Percentiles rank a stretch among this genome's conserved stretches.
Conservation (phyloP, 768 basidiomycete species). For the Trametes cinnabarina region DNA sequence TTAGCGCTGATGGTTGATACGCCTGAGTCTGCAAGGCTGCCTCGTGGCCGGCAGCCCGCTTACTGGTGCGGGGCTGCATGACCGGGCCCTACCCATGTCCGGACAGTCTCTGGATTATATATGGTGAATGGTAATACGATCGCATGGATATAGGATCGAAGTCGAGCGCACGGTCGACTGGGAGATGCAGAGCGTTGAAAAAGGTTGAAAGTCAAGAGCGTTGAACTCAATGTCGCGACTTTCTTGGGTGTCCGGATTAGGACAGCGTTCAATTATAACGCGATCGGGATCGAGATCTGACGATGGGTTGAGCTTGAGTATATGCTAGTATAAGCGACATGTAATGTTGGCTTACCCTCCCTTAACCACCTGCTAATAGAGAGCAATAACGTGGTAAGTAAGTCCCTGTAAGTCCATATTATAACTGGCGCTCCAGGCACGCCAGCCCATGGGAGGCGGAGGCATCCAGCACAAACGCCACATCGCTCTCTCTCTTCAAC, state of each 20-base stretch:
- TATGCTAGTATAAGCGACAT: too few relatives aligned
- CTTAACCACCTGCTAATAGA: background rate
- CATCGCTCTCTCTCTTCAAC: background rate
- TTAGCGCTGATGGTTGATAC: slow-evolving; percentile 18
- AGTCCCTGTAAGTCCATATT: background rate
- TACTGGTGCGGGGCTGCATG: background rate
- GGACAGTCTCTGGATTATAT: background rate
- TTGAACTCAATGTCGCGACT: background rate
- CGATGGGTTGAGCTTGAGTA: too few relatives aligned
- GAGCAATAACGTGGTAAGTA: background rate
- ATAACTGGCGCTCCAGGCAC: background rate
- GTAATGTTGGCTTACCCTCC: too few relatives aligned
- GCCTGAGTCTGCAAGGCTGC: background rate
- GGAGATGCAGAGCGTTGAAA: background rate
- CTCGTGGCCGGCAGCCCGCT: slow-evolving; percentile 6
- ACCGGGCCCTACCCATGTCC: background rate
- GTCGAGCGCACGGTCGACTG: background rate
- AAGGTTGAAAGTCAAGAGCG: background rate
- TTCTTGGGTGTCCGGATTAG: background rate
- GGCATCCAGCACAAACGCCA: slow-evolving; percentile 1
- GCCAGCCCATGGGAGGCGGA: too few relatives aligned
- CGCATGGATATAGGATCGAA: too few relatives aligned
- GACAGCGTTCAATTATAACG: slow-evolving; percentile 1
- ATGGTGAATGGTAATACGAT: too few relatives aligned
- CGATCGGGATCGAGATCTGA: slow-evolving; percentile 12